Evolutionary conservation across 73 alveolate genomes (phyloP), one percentile per base, ranked within the genome.

Genomic region (Paramecium tetraurelia): DNA sequence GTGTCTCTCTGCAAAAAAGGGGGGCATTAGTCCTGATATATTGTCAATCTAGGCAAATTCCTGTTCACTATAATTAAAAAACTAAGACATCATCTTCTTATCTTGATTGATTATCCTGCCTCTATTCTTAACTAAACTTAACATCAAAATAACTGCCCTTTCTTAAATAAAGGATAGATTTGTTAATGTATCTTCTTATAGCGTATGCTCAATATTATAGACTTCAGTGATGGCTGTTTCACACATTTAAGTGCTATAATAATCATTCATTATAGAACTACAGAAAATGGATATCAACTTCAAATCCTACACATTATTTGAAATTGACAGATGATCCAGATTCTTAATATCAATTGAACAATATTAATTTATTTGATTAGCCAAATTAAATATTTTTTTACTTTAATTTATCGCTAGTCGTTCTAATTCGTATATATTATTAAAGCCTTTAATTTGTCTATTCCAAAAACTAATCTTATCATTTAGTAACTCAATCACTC

Each of bases 221-320:
- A 80, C 24, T 44, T 80, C 90, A 48, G 24, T 44, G 8, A 80
- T 80, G 2, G 75, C 75, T 80, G 46, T 38, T 24, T 80, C 90
- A 43, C 75, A 80, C 14, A 80, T 21, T 22, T 80, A 18, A 22
- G 90, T 80, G 7, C 75, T 24, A 44, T 41, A 46, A 48, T 80
- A 80, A 46, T 80, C 90, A 24, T 80, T 80, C 70, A 40, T 80
- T 16, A 80, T 48, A 24, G 90, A 33, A 46, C 90, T 44, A 80
- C 21, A 44, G 31, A 43, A 80, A 24, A 80, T 40, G 3, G 90
- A 80, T 1, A 46, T 24, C 57, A 80, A 46, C 46, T 48, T 80
- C 21, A 80, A 18, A 31, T 40, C 31, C 14, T 31, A 33, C 4
- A 80, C 72, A 80, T 80, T 80, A 22, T 21, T 80, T 2, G 35